Conservation (phyloP, 148 eudicot genomes). For the Rhododendron molle region DNA sequence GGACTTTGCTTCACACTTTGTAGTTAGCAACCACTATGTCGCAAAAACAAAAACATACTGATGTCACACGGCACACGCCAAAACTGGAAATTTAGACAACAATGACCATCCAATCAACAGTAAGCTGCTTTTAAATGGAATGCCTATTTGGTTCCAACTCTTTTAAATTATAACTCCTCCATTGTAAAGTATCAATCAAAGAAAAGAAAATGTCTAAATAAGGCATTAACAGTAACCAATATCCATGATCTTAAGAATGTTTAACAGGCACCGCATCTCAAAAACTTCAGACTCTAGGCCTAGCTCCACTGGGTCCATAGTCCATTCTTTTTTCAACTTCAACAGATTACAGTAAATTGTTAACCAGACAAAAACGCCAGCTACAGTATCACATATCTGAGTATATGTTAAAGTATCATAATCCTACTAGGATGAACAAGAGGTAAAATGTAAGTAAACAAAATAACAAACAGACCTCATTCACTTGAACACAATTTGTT, state of each 20-base stretch:
- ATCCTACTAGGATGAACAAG: background rate
- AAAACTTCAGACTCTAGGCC: background rate
- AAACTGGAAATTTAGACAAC: background rate
- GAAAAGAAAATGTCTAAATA: background rate
- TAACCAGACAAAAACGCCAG: background rate
- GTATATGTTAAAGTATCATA: background rate
- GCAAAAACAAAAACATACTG: background rate
- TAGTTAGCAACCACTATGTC: background rate
- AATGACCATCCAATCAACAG: background rate
- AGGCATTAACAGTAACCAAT: background rate
- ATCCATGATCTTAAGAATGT: background rate
- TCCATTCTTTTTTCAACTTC: background rate
- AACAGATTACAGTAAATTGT: background rate
- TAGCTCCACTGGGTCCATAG: background rate
- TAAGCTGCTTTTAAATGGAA: background rate
- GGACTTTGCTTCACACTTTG: no score
- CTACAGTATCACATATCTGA: background rate
- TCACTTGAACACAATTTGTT: constrained; percentile 95
- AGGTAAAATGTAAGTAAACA: background rate
- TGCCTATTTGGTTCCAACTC: background rate
- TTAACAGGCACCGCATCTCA: background rate
- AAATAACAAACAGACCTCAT: constrained; percentile 56
- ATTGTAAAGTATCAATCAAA: background rate
- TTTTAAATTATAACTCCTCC: background rate
- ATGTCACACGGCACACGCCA: background rate